Conservation (phyloP, 2,329 filamentous ascomycete genomes). For the Zymoseptoria crescenta region DNA sequence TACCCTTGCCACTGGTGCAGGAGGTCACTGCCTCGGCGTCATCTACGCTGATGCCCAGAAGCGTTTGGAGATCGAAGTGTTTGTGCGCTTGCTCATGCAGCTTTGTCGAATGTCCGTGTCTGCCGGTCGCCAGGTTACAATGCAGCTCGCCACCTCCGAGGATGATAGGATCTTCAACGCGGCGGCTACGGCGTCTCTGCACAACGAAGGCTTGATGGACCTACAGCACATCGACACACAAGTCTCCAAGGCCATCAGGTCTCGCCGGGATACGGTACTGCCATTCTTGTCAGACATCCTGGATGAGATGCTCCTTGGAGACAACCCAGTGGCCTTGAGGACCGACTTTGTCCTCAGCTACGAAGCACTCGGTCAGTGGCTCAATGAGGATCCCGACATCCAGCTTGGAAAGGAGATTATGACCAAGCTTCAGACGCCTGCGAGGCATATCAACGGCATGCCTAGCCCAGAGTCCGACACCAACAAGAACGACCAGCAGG, state of each 20-base stretch:
- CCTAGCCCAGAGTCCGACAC: constrained; percentile 50
- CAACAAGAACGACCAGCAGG: constrained; percentile 71
- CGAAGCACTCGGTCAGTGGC: constrained; percentile 73
- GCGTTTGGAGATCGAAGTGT: constrained; percentile 54
- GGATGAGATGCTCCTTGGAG: constrained; percentile 69
- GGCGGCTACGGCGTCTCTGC: constrained; percentile 52
- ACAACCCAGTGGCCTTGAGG: constrained; percentile 68
- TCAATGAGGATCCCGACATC: constrained; percentile 62
- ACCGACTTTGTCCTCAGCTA: constrained; percentile 80
- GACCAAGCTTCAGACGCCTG: constrained; percentile 50
- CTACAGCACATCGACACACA: constrained; percentile 53
- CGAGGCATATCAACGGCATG: constrained; percentile 49
- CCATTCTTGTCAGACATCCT: constrained; percentile 74
- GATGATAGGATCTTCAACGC: constrained; percentile 57
- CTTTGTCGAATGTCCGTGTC: constrained; percentile 54
- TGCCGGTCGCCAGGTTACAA: constrained; percentile 47
- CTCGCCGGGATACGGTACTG: constrained; percentile 63
- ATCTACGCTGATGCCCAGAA: constrained; percentile 49
- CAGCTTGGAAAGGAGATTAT: constrained; percentile 64
- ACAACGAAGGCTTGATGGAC: constrained; percentile 53
- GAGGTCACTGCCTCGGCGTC: constrained; percentile 37
- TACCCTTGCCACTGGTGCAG: constrained; percentile 47
- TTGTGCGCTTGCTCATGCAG: constrained; percentile 53
- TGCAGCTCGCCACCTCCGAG: constrained; percentile 45
- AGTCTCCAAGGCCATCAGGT: constrained; percentile 63